phyloP scores from a whole-genome alignment of 2,329 filamentous ascomycete species.

The Fonsecaea pedrosoi region DNA sequence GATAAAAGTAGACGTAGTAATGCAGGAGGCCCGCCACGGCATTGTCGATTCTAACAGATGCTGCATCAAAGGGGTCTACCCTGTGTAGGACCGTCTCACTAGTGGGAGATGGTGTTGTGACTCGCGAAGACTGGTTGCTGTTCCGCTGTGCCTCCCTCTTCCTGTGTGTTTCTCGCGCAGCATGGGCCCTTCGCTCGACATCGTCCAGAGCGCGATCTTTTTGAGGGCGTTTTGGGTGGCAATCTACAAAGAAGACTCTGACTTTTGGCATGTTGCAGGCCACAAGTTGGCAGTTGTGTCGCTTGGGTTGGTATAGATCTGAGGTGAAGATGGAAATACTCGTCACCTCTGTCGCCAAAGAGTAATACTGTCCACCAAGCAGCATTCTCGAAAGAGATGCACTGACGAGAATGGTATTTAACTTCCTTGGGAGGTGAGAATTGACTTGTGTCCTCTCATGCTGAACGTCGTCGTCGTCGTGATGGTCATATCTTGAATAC shows the following conservation, averaged over 20 bases:
- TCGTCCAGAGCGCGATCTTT: background rate
- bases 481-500: background rate
- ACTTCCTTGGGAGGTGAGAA: background rate
- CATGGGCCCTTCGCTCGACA: background rate
- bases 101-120: constrained; percentile 2
- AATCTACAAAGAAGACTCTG: background rate
- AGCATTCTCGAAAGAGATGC: background rate
- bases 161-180: background rate
- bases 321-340: background rate
- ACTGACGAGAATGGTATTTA: background rate
- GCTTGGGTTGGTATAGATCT: background rate
- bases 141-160: background rate
- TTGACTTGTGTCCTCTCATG: background rate
- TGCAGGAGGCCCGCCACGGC: constrained; percentile 12
- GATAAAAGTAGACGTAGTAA: constrained; percentile 25
- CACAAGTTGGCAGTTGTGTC: background rate
- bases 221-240: background rate
- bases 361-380: background rate
- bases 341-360: background rate
- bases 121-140: background rate
- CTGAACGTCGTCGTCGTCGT: background rate
- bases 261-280: background rate
- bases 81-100: background rate
- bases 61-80: constrained; percentile 9
- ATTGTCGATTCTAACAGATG: constrained; percentile 12